Evolutionary conservation across 352 stramenopile species (phyloP).

Genomic region (Thalassiosira ordinaria): DNA sequence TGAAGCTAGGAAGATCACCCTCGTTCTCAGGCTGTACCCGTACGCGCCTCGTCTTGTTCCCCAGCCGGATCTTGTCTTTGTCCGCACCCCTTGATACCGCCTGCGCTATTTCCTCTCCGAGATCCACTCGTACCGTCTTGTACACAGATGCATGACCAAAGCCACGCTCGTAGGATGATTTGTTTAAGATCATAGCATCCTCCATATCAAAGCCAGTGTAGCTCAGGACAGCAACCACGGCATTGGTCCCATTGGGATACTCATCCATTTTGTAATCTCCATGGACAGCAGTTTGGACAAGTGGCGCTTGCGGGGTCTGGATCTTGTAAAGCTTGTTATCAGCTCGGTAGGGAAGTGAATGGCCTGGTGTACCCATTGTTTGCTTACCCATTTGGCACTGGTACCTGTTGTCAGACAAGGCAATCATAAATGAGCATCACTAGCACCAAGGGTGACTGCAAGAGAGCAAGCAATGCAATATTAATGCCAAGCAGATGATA

Average conservation of each 20-base stretch:
- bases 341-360: conserved; percentile 94
- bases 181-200: conserved; percentile 99
- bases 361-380: conserved; percentile 98
- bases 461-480: conserved; percentile 1
- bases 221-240: conserved; percentile 98
- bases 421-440: neutral
- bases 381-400: conserved; percentile 99
- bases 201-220: conserved; percentile 97
- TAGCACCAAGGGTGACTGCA: neutral
- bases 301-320: conserved; percentile 96
- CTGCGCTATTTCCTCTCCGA: conserved; percentile 82
- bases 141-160: conserved; percentile 98
- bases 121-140: conserved; percentile 96
- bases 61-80: conserved; percentile 90
- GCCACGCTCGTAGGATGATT: conserved; percentile 97
- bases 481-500: neutral
- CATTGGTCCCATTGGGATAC: conserved; percentile 98
- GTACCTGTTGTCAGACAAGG: conserved; percentile 38
- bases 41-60: conserved; percentile 89
- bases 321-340: conserved; percentile 99
- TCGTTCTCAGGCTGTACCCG: conserved; percentile 61
- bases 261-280: conserved; percentile 98
- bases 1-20: conserved; percentile 50
- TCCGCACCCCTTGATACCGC: conserved; percentile 84
- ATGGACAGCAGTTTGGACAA: conserved; percentile 97